Base-by-base conservation (phyloP, 164 flowering plant genomes). In the Chimonanthus salicifolius region DNA sequence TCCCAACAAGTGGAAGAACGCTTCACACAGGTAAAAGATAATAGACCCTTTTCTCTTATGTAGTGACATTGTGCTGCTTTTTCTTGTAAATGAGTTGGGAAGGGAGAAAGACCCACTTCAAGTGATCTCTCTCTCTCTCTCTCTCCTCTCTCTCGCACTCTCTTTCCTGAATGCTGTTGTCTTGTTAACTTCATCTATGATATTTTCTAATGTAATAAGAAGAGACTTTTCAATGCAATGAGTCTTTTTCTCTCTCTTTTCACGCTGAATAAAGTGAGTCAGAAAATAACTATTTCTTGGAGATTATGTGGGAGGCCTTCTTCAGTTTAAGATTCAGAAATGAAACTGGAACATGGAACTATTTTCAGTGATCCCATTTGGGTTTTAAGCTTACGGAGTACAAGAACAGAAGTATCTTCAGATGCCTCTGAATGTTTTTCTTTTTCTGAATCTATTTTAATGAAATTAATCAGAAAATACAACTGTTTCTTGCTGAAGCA, bases 1-100 rank as follows among this genome's bases (percentile, higher is more conserved):
- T 33, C 33, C 33, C 33, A 33, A 33, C 33, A 33, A 33, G 33
- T 33, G 33, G 33, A 33, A 33, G 33, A 33, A 33, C 33, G 33
- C 33, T 33, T 89, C 10, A 90, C 92, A 4, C 88, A 85, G 85
- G 88, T 84, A 5, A 58, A 72, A 16, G 16, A 48, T 4, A 2
- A 65, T 9, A 46, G 11, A n/a, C 11, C 16, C 5, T 54, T 54
- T 13, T 13, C 16, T n/a, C 16, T 54, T 54, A 10, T 0, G 4
- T 33, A 15, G 58, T 51, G 9, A 64, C 21, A 3, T 13, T 47
- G 5, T 47, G 6, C 47, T 46, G 54, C 51, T 68, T 47, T 11
- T 46, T 13, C 43, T 20, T 66, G 8, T 66, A 10, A 60, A 9
- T 33, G 46, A 18, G 67, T 13, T 11, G 18, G 58, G 5, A 13